Conservation (phyloP, 768 basidiomycete species). For the Wakefieldia striispora region DNA sequence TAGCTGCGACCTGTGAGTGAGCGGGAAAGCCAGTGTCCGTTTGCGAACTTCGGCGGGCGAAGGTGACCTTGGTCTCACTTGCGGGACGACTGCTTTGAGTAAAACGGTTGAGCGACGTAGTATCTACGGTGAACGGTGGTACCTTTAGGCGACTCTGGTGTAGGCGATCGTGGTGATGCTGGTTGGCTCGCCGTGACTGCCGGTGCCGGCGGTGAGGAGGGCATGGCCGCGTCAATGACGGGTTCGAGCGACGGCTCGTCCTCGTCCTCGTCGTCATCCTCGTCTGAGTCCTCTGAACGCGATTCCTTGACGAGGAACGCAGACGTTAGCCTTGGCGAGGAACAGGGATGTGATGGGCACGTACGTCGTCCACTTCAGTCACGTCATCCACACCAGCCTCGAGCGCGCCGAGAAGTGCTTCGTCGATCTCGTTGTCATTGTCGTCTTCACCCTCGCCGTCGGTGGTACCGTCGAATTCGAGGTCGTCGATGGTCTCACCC, state of each 20-base stretch:
- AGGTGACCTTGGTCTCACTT: conserved; percentile 39
- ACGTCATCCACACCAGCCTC: conserved; percentile 58
- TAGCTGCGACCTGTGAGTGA: conserved; percentile 24
- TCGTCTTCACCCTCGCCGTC: conserved; percentile 49
- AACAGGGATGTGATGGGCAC: conserved; percentile 23
- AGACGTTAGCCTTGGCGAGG: conserved; percentile 5
- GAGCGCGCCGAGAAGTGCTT: conserved; percentile 60
- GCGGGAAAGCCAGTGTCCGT: conserved; percentile 37
- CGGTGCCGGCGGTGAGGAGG: conserved; percentile 28
- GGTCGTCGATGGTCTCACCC: conserved; percentile 59
- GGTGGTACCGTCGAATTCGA: conserved; percentile 48
- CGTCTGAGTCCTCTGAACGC: conserved; percentile 58
- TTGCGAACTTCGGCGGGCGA: conserved; percentile 59
- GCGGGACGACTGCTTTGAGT: conserved; percentile 15
- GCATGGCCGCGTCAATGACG: conserved; percentile 27
- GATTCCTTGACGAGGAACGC: conserved; percentile 44
- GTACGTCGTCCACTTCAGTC: conserved; percentile 70
- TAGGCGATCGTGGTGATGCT: conserved; percentile 25
- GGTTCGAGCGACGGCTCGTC: conserved; percentile 38
- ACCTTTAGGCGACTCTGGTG: conserved; percentile 38
- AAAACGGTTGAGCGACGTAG: conserved; percentile 17
- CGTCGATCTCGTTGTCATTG: conserved; percentile 50
- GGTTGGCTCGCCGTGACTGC: conserved; percentile 20
- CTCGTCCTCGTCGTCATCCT: conserved; percentile 51
- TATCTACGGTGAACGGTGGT: conserved; percentile 1